These are phyloP conservation scores for Torulaspora quercuum DNA, from an alignment of 805 yeast species.

Conservation along the genomic window DNA sequence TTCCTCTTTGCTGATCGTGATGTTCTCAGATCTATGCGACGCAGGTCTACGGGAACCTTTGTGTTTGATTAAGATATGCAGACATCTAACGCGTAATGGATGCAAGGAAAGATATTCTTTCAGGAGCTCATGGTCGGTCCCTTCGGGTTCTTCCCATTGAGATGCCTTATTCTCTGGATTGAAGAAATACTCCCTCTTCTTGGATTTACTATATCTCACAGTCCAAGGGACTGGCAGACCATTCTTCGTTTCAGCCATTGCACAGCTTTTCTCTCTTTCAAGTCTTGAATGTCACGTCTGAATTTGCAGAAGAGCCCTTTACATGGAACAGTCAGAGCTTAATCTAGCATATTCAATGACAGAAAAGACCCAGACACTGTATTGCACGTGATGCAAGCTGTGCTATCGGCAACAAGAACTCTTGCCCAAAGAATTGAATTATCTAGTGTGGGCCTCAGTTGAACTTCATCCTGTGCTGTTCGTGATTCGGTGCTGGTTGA, in stretches of 20 bases:
- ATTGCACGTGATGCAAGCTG: not conserved
- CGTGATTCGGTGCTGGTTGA: too few relatives aligned
- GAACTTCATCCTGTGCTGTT: too few relatives aligned
- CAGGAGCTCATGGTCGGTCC: slow-evolving; percentile 62
- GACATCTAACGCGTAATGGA: slow-evolving; percentile 70
- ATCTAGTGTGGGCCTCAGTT: too few relatives aligned
- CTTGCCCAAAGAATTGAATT: too few relatives aligned
- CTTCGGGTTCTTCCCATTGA: slow-evolving; percentile 88
- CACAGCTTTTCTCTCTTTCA: not conserved
- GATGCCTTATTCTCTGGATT: slow-evolving; percentile 69
- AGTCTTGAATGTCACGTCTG: not conserved
- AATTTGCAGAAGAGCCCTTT: too few relatives aligned
- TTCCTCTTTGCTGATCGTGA: slow-evolving; percentile 79
- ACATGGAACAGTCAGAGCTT: too few relatives aligned
- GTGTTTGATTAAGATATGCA: slow-evolving; percentile 83
- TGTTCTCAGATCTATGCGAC: slow-evolving; percentile 78
- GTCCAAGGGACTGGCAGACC: slow-evolving; percentile 91
- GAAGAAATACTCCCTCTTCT: slow-evolving; percentile 79
- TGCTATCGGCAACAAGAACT: too few relatives aligned
- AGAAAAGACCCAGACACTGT: slow-evolving; percentile 1
- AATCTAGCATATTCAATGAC: too few relatives aligned
- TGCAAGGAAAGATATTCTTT: slow-evolving; percentile 52
- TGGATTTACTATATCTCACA: slow-evolving; percentile 70
- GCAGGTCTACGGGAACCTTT: slow-evolving; percentile 81
- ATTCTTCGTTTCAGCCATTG: slow-evolving; percentile 36